Base-by-base conservation (phyloP, 1,139 yeast species). In the Diutina catenulata region DNA sequence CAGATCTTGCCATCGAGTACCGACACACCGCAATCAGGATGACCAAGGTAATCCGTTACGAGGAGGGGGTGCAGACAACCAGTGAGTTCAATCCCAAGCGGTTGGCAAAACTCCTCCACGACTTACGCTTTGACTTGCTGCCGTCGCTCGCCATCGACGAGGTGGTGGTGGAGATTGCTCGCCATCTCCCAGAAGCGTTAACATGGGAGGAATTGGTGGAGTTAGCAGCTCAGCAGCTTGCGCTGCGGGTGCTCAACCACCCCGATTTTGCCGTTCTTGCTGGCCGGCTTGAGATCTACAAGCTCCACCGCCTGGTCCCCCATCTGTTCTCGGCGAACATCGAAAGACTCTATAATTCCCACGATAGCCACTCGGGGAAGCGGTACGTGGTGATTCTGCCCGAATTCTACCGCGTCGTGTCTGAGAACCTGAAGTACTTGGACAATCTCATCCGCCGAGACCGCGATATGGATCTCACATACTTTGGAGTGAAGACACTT, bases 401-500 rank as follows among this genome's bases (percentile, higher is more conserved):
- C 9, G 36, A 25, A 3, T 38, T 41, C 20, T 24, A 25, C 5
- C 13, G 18, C 2, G 40, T 42, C 31, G 48, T 44, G 14, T 33
- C 29, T 22, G 26, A 38, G 3, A 36, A 44, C 20, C 37, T 38
- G 0, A 32, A 22, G 3, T 24, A 18, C 11, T 25, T 44, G 14
- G 42, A 45, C 14, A n/a, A 15, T 19, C 24, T 45, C 15, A 21
- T 44, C 8, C 33, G 33, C 11, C 38, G 38, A 8, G 39, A 39
- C 3, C 35, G 43, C 10, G 95, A 86, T 58, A 80, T 79, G 67
- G 72, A 71, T 56, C 81, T 79, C 63, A 80, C 81, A 59, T 84
- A 77, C 57, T 84, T 84, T 52, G 95, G 94, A 37, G 80, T 84
- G 69, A 83, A 82, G 62, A 86, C 95, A 36, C 66, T 84, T 48